Conservation (phyloP, 2,329 filamentous ascomycete species). For the Fusarium sp. region DNA sequence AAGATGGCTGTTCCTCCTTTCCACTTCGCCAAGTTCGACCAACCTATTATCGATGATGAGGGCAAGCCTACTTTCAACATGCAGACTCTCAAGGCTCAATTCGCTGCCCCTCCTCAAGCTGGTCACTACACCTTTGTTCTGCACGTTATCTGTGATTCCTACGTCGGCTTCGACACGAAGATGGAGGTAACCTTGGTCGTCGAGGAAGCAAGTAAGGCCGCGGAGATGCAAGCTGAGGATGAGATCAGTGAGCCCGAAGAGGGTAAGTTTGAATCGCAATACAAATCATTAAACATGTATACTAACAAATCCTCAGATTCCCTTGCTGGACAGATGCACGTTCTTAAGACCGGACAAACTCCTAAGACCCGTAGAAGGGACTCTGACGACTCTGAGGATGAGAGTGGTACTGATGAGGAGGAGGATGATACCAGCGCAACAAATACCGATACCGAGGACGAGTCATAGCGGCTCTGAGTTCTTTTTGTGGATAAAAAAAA, state of each 20-base stretch:
- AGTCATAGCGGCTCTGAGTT: constrained; percentile 56
- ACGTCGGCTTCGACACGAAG: constrained; percentile 93
- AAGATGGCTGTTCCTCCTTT: constrained; percentile 98
- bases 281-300: background rate
- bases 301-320: constrained; percentile 71
- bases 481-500: constrained; percentile 23
- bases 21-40: constrained; percentile 93
- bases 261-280: constrained; percentile 69
- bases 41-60: constrained; percentile 82
- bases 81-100: constrained; percentile 97
- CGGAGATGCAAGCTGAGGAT: constrained; percentile 83
- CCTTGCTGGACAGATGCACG: constrained; percentile 89
- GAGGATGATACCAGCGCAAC: constrained; percentile 75
- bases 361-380: constrained; percentile 69
- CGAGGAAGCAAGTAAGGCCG: constrained; percentile 88
- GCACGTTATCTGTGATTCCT: constrained; percentile 94
- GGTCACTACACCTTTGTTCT: constrained; percentile 96
- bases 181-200: constrained; percentile 90
- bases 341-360: constrained; percentile 78
- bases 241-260: constrained; percentile 99
- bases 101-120: constrained; percentile 91
- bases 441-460: constrained; percentile 75
- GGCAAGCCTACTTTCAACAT: constrained; percentile 93
- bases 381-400: constrained; percentile 76
- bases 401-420: constrained; percentile 83